Evolutionary conservation across 2,329 filamentous ascomycete species (phyloP).

Genomic region (Phoma herbarum): DNA sequence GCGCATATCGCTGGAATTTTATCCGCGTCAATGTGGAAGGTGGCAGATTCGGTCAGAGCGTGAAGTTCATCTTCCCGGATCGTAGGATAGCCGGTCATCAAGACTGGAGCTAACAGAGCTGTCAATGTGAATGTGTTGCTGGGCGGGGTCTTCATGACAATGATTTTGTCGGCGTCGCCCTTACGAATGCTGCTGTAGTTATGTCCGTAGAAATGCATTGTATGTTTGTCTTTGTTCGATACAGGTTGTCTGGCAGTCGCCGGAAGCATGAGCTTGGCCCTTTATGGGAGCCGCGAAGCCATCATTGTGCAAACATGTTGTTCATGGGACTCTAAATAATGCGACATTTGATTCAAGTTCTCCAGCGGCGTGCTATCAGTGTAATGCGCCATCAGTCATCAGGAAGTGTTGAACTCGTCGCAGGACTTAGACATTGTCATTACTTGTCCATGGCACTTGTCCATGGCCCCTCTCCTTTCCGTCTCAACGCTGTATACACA

Average conservation of each 20-base stretch:
- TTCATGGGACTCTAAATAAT: not conserved
- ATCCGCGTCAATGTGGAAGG: constrained; percentile 4
- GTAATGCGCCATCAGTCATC: too few species aligned
- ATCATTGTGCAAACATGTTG: not conserved
- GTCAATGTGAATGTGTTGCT: constrained; percentile 5
- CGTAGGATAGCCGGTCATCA: constrained; percentile 3
- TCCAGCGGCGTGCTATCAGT: not conserved
- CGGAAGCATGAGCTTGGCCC: not conserved
- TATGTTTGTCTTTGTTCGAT: not conserved
- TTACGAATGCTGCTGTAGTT: not conserved
- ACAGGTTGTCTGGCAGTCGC: not conserved
- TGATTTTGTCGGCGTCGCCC: not conserved
- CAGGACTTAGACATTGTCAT: too few species aligned
- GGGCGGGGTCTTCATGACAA: not conserved
- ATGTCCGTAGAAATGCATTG: constrained; percentile 7
- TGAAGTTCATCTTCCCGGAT: not conserved
- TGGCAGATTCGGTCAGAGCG: not conserved
- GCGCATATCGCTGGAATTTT: constrained; percentile 3
- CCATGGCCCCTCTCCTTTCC: too few species aligned
- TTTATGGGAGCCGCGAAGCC: not conserved
- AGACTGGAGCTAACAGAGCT: constrained; percentile 11
- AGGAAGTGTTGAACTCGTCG: too few species aligned
- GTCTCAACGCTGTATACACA: constrained; percentile 24
- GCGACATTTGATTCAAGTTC: too few species aligned
- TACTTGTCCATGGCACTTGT: too few species aligned